Conservation (phyloP, 164 flowering plant genomes). For the Liquidambar formosana region DNA sequence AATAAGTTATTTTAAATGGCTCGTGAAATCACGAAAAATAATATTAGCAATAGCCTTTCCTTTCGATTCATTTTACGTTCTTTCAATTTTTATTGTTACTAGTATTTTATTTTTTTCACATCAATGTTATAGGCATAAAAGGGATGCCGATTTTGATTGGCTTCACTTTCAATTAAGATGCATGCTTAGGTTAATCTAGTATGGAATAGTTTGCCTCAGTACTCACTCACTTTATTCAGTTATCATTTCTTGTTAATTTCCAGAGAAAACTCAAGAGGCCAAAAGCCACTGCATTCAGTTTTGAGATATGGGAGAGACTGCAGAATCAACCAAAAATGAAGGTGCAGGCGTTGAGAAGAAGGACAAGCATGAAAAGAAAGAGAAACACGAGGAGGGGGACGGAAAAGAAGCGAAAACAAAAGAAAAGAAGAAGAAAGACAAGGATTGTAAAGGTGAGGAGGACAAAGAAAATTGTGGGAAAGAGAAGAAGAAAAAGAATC, state of each 20-base stretch:
- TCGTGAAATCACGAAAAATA: no score
- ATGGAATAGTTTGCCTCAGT: no score
- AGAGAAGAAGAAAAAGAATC: slow-evolving; percentile 58
- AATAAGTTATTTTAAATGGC: no score
- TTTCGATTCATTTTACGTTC: no score
- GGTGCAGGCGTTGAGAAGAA: slow-evolving; percentile 7
- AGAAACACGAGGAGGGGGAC: slow-evolving; percentile 7
- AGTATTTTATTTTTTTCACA: no score
- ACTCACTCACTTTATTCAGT: background rate
- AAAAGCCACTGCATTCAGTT: background rate
- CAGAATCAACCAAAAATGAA: slow-evolving; percentile 20
- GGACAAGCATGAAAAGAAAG: slow-evolving; percentile 18
- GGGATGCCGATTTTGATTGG: no score
- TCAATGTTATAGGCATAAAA: no score
- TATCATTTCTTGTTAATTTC: background rate
- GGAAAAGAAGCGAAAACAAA: slow-evolving; percentile 16
- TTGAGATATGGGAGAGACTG: slow-evolving; percentile 41
- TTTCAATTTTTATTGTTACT: no score
- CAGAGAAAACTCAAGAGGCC: background rate
- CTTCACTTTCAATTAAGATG: no score
- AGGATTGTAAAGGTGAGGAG: slow-evolving; percentile 24
- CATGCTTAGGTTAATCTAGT: no score
- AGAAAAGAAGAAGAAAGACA: slow-evolving; percentile 22
- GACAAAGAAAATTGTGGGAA: slow-evolving; percentile 25
- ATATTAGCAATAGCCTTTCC: no score